Evolutionary conservation across 768 basidiomycete species (phyloP), one percentile per base, ranked within the genome.

Genomic region (Cyathus striatus): DNA sequence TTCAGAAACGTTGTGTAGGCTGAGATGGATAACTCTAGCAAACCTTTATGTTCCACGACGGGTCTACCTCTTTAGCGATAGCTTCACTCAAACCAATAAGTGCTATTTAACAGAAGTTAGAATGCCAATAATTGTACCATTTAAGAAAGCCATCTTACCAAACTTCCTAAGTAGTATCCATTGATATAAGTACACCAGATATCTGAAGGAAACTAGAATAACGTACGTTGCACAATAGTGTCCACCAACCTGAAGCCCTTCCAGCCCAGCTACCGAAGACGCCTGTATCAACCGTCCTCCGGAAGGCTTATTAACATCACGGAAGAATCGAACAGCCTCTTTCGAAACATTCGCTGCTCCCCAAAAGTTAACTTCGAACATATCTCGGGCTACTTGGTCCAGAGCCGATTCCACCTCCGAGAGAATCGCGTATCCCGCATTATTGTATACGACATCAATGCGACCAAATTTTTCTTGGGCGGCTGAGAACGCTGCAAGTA

Each of bases 391-490:
- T 3, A 49, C 54, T 3, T 59, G 56, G 18, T 69, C 60, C 2
- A 57, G 53, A 38, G 63, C 59, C 10, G 56, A 62, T 48, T 75
- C 73, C 21, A 62, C 56, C 50, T 72, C 70, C 23, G 58, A 58
- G 9, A 66, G 40, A 16, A 60, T 32, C 7, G 46, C 51, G 35
- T 45, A 46, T 2, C 65, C 72, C 3, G 72, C 72, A 42, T 72
- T 73, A 45, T 67, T 75, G 43, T 64, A 58, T 12, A 72, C 67
- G 40, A 69, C 43, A 26, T 74, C 72, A 14, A 70, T 44, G 10
- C 61, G 51, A 14, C 65, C 70, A 44, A 67, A 72, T 18, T 43
- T 50, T 21, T 54, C 54, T 34, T 56, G 38, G 2, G 62, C 62
- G 42, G 48, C 38, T 20, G 46, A 48, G 45, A 72, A 73, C 2